phyloP scores from a whole-genome alignment of 768 basidiomycete species.

The Naganishia onofrii region DNA sequence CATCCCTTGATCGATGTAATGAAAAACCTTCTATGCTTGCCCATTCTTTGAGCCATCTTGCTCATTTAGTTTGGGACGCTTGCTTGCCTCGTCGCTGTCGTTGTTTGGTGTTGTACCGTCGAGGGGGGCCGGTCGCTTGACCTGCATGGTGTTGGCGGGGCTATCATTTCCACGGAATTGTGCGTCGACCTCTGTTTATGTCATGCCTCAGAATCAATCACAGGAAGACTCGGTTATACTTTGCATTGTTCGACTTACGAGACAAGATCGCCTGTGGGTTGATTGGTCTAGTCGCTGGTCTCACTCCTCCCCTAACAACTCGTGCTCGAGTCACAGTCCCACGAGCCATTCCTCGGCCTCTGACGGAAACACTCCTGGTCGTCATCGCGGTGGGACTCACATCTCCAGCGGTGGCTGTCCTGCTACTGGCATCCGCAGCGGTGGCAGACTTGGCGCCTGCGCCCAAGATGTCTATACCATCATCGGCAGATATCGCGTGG shows the following conservation, averaged over 20 bases:
- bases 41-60: conserved; percentile 3
- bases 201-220: too few relatives aligned
- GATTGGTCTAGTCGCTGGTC: conserved; percentile 2
- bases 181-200: conserved; percentile 5
- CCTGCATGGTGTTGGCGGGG: conserved; percentile 2
- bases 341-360: conserved; percentile 14
- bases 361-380: background rate
- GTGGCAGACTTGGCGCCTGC: background rate
- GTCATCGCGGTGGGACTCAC: background rate
- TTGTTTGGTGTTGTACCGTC: background rate
- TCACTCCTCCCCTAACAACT: background rate
- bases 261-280: conserved; percentile 9
- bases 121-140: conserved; percentile 14
- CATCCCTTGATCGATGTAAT: background rate
- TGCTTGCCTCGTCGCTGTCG: conserved; percentile 13
- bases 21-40: background rate
- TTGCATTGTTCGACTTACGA: background rate
- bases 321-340: conserved; percentile 12
- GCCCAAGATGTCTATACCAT: conserved; percentile 1
- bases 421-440: background rate
- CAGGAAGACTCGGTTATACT: background rate
- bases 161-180: conserved; percentile 21
- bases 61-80: conserved; percentile 20
- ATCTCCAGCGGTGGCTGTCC: background rate
- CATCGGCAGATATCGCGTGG: background rate